Base-by-base conservation (phyloP, 2,329 filamentous ascomycete species). In the Tolypocladium paradoxum region DNA sequence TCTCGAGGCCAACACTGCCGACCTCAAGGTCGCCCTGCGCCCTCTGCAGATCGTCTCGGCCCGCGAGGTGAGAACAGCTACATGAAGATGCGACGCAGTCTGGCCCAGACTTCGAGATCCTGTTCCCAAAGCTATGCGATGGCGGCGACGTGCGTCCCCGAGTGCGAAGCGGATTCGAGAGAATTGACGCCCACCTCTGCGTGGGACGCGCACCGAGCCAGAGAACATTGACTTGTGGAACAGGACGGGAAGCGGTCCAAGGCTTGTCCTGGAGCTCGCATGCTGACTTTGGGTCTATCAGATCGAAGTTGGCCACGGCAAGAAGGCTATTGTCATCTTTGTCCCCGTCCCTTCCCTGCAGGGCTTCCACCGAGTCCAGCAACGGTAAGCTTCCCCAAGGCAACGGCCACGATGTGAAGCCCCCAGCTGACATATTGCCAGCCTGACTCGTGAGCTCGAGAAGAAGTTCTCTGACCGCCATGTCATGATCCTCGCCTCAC, bases 381-480 rank as follows among this genome's bases (percentile, higher is more conserved):
- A 97, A 83, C 91, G 93, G 92, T 97, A 91, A 78, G 86, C 76
- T 60, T 55, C 51, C 37, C 29, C 5, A 48, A 1, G 3, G 18
- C n/a, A 16, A 37, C n/a, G 11, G 20, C 14, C 56, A 4, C n/a
- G 7, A 14, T 49, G 45, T 5, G 9, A 38, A 51, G 24, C 24
- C 45, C n/a, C 6, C 8, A 14, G 53, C 61, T 70, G 57, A 67
- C 56, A 2, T n/a, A n/a, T n/a, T n/a, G 4, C 4, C 55, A 97
- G 92, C 74, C 86, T 99, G 73, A 99, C 93, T 77, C 93, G 93
- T 79, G 93, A 99, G 84, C 91, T 99, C 73, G 93, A 99, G 88
- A 99, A 99, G 90, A 99, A 99, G 83, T 99, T 99, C 90, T 97
- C 93, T 63, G 93, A 99, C 84, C 93, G 93, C 78, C 93, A 99